Evolutionary conservation across 2,329 filamentous ascomycete species (phyloP).

Genomic region (Arthrinium phaeospermum): DNA sequence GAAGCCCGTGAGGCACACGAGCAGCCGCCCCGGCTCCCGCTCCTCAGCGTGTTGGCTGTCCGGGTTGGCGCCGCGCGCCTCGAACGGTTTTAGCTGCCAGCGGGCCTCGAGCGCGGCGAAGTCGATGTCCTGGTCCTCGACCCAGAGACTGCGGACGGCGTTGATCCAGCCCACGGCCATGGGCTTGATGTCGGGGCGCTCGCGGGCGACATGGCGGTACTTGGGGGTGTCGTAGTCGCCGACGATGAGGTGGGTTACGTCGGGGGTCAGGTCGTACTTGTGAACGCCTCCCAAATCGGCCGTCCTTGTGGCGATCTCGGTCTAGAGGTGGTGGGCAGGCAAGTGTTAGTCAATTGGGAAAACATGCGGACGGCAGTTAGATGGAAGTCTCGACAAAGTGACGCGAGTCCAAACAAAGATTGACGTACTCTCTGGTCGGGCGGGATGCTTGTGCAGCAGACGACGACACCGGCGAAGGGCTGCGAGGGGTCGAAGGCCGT

Average conservation of each 20-base stretch:
- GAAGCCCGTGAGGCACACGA: slow-evolving; percentile 64
- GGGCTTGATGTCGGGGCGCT: slow-evolving; percentile 83
- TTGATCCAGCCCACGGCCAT: slow-evolving; percentile 86
- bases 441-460: slow-evolving; percentile 88
- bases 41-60: slow-evolving; percentile 33
- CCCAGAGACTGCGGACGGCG: slow-evolving; percentile 80
- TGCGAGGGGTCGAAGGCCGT: slow-evolving; percentile 22
- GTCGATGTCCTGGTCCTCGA: slow-evolving; percentile 77
- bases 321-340: slow-evolving; percentile 38
- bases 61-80: slow-evolving; percentile 53
- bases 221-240: slow-evolving; percentile 90
- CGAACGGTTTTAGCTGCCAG: slow-evolving; percentile 69
- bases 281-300: slow-evolving; percentile 84
- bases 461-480: slow-evolving; percentile 17
- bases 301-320: slow-evolving; percentile 67
- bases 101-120: slow-evolving; percentile 70
- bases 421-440: slow-evolving; percentile 75
- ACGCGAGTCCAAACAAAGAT: not conserved
- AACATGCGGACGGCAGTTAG: not conserved
- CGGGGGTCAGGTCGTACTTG: slow-evolving; percentile 91
- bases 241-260: slow-evolving; percentile 93
- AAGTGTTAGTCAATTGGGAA: not conserved
- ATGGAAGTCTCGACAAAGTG: not conserved
- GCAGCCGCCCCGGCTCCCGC: slow-evolving; percentile 47
- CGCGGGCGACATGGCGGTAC: slow-evolving; percentile 92